These are phyloP conservation scores for Metschnikowia hibisci DNA, from an alignment of 805 yeast genomes.

Conservation along the genomic window DNA sequence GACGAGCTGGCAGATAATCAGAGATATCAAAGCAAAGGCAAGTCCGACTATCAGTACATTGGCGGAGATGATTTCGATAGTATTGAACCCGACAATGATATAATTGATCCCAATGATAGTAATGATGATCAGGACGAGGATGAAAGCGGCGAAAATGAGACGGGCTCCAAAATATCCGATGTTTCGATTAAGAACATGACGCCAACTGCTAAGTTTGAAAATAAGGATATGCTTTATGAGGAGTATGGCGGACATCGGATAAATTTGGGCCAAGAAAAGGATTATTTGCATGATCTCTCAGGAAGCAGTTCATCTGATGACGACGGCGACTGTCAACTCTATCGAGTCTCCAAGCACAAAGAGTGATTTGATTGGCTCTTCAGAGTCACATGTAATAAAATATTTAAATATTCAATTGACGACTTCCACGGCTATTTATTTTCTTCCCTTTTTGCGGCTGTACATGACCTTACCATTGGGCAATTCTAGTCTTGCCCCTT, in stretches of 20 bases:
- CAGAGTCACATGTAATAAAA: not conserved
- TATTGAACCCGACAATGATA: slow-evolving; percentile 5
- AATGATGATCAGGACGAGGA: slow-evolving; percentile 22
- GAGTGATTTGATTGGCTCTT: slow-evolving; percentile 12
- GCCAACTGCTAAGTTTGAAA: slow-evolving; percentile 21
- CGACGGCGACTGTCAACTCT: slow-evolving; percentile 32
- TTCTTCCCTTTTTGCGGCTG: slow-evolving; percentile 16
- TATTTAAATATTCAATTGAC: not conserved
- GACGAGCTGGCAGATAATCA: not conserved
- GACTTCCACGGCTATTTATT: slow-evolving; percentile 2
- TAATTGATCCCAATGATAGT: slow-evolving; percentile 13
- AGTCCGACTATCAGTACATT: slow-evolving; percentile 6
- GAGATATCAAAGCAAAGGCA: not conserved
- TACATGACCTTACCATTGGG: slow-evolving; percentile 61
- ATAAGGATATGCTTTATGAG: slow-evolving; percentile 22
- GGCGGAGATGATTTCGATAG: slow-evolving; percentile 1
- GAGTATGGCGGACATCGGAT: slow-evolving; percentile 23
- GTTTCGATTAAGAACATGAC: slow-evolving; percentile 31
- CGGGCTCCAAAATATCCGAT: slow-evolving; percentile 15
- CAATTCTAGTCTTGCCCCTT: slow-evolving; percentile 45
- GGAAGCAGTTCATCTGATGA: slow-evolving; percentile 45
- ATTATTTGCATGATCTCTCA: slow-evolving; percentile 37
- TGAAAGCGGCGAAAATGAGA: slow-evolving; percentile 9
- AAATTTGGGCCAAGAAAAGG: slow-evolving; percentile 23
- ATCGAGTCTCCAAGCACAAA: slow-evolving; percentile 40